Base-by-base conservation (phyloP, 495 filamentous ascomycete genomes). In the Daldinia childiae region DNA sequence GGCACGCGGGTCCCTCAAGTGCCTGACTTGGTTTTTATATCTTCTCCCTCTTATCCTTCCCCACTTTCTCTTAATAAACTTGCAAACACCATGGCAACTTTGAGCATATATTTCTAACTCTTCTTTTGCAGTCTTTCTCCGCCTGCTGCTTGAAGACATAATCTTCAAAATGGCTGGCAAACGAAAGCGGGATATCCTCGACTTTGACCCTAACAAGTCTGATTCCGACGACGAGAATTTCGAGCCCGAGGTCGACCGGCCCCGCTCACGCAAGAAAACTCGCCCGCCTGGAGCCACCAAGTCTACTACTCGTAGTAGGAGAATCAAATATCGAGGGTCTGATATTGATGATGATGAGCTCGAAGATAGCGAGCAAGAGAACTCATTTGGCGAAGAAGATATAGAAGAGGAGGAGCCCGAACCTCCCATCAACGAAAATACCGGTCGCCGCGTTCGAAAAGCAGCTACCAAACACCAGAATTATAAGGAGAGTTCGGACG, bases 141-240 rank as follows among this genome's bases (percentile, higher is more conserved):
- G 19, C 51, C 32, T 56, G 7, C 34, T 57, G 15, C 32, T 41
- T 29, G 38, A 63, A 58, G 58, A 57, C 15, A 45, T 12, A 1
- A 6, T 14, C 21, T 48, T 43, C 54, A 77, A 57, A 64, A 87
- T 84, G 81, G 85, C 87, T 73, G 78, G 76, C 54, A 95, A 95
- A 80, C 87, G 93, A 65, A 91, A 90, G 79, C 63, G 78, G 39
- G 79, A 80, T 52, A 69, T 79, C 14, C 78, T 90, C 66, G 90
- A 92, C 62, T 87, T 95, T 71, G 92, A 93, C 78, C 90, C 90
- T 24, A 93, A 89, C 81, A 91, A 92, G 75, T 95, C 93, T 50
- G 93, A 97, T 73, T 88, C 93, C 0, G 88, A 93, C 50, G 93
- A 97, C 69, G 89, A 90, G 50, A 92, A 93, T 76, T 97, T 92